Evolutionary conservation across 2,329 filamentous ascomycete species (phyloP), one percentile per base, ranked within the genome.

Genomic region (Diaporthe sp.): DNA sequence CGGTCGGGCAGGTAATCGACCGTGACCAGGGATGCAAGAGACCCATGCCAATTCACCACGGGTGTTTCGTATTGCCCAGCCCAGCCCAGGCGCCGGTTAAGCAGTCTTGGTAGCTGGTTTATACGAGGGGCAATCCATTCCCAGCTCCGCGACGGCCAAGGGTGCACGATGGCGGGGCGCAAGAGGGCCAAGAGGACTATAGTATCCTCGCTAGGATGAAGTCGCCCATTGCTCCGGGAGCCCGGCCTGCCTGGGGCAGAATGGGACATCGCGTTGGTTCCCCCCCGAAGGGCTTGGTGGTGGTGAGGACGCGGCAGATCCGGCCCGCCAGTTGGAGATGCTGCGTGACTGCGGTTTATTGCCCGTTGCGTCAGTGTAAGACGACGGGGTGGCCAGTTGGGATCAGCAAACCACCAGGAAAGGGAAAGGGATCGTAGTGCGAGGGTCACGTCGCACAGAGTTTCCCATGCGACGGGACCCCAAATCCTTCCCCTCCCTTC

Each of bases 141-240:
- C 47, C 33, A 54, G 64, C 8, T 28, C 50, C 54, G 47, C 47
- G 47, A 54, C 22, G 13, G 64, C 30, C 61, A 50, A 35, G 45
- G n/a, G 45, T 30, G 35, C 38, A 47, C 60, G 12, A 33, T 42
- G 60, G 64, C 64, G 64, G 45, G 61, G 64, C 64, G 45, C 1
- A 28, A 28, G n/a, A 22, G 38, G 64, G 64, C 64, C 64, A 68
- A 54, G 47, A 68, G 47, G n/a, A 13, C 45, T 54, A 68, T 40
- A 54, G 45, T 15, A 68, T 40, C 47, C 64, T 68, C 64, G 64
- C 64, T 54, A 68, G 64, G 64, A 38, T 54, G 64, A 40, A 68
- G 64, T 38, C 64, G 64, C 45, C 64, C 45, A 68, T 54, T 38
- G 64, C 64, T 68, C 64, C 47, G 64, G 64, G 33, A n/a, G 47